Evolutionary conservation across 805 yeast genomes (phyloP).

Genomic region (Cyberlindnera mycetangii): DNA sequence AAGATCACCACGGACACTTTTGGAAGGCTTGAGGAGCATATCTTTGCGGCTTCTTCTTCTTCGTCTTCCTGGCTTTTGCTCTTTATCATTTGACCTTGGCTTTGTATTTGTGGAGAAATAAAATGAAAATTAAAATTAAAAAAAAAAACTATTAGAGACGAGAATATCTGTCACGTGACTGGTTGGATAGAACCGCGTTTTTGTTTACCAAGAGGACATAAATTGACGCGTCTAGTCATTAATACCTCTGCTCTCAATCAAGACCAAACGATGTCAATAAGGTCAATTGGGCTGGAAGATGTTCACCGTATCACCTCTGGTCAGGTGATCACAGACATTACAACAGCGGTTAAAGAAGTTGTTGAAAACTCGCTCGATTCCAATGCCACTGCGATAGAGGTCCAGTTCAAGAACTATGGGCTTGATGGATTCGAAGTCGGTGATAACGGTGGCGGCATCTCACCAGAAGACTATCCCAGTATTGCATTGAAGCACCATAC

Average conservation of each 20-base stretch:
- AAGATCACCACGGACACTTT: slow-evolving; percentile 1
- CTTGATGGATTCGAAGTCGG: slow-evolving; percentile 61
- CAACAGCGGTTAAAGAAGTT: slow-evolving; percentile 78
- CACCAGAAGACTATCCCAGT: slow-evolving; percentile 44
- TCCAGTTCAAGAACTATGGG: slow-evolving; percentile 70
- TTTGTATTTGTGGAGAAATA: too few relatives aligned
- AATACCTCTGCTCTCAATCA: too few relatives aligned
- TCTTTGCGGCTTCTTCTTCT: background rate
- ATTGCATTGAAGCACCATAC: slow-evolving; percentile 66
- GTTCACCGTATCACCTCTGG: slow-evolving; percentile 84
- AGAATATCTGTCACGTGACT: too few relatives aligned
- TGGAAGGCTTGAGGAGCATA: slow-evolving; percentile 7
- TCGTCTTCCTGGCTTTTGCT: too few relatives aligned
- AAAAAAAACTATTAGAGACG: too few relatives aligned
- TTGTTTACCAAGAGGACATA: too few relatives aligned
- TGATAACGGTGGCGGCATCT: slow-evolving; percentile 71
- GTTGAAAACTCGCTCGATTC: slow-evolving; percentile 90
- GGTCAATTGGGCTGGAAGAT: slow-evolving; percentile 36
- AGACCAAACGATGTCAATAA: too few relatives aligned
- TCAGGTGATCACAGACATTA: slow-evolving; percentile 81
- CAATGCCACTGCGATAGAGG: slow-evolving; percentile 59
- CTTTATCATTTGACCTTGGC: too few relatives aligned
- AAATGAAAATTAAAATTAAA: too few relatives aligned
- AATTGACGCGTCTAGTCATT: too few relatives aligned
- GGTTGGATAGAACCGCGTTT: too few relatives aligned